Conservation (phyloP, 2,329 filamentous ascomycete genomes). For the Hymenoscyphus fraxineus region DNA sequence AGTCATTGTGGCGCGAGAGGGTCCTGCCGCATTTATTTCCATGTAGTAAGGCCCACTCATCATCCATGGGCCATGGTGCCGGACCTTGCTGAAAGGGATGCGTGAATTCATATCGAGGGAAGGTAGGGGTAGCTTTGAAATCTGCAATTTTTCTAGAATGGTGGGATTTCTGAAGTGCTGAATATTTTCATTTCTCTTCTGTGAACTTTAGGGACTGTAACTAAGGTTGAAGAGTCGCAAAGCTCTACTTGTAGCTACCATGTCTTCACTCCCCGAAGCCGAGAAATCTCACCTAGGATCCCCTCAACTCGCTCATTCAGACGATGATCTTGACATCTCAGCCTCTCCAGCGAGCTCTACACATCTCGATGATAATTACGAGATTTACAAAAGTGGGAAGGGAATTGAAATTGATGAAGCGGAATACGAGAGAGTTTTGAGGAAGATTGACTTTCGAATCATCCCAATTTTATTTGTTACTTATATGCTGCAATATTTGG, state of each 20-base stretch:
- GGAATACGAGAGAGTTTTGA: constrained; percentile 37
- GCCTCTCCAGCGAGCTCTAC: constrained; percentile 22
- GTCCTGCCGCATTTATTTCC: background rate
- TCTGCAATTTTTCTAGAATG: background rate
- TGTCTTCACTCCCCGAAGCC: background rate
- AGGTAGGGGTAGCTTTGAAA: constrained; percentile 1
- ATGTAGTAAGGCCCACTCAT: background rate
- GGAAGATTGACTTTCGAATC: constrained; percentile 53
- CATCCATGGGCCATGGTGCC: background rate
- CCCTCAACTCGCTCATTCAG: background rate
- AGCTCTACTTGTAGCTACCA: too few relatives aligned
- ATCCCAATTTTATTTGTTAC: constrained; percentile 55
- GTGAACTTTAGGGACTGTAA: background rate
- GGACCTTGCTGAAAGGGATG: background rate
- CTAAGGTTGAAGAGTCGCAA: background rate
- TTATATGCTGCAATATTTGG: constrained; percentile 59
- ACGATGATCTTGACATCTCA: constrained; percentile 9
- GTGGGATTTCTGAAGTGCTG: background rate
- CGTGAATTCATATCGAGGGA: background rate
- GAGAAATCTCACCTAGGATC: background rate
- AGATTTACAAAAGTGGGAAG: constrained; percentile 35
- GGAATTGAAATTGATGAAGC: constrained; percentile 27
- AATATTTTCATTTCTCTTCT: background rate
- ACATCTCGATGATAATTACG: constrained; percentile 38
- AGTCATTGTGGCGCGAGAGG: background rate